Evolutionary conservation across 106 monocot species (phyloP), one percentile per base, ranked within the genome.

Genomic region (Platanthera zijinensis): DNA sequence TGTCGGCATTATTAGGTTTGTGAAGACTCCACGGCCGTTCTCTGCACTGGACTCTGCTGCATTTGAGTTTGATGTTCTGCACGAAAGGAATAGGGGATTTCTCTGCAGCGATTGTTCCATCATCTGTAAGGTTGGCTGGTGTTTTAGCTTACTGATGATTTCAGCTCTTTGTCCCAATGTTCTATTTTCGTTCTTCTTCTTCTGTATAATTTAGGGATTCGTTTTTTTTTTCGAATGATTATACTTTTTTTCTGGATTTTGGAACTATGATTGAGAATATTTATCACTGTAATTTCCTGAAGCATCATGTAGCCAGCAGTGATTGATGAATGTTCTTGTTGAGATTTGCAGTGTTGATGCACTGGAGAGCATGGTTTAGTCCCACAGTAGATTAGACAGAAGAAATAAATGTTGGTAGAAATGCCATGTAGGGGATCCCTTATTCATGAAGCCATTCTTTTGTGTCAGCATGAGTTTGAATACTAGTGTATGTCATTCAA

Each of bases 121-220:
- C 78, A 75, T 48, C 17, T 90, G 90, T 77, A 85, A 87, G 90
- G 90, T 90, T 74, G 39, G 81, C 64, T 78, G 30, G 46, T 47
- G 9, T 39, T 25, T 25, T 22, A 50, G n/a, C 19, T 3, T 10
- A n/a, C 10, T 72, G 9, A 49, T 21, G 48, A 48, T 48, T 79
- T 14, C 30, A 64, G 8, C 28, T 18, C 51, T 9, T 64, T 48
- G 51, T 18, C 22, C 54, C n/a, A 13, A 1, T 7, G 6, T 71
- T 69, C 12, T 18, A 7, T 61, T 18, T 21, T 18, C 6, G 8
- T 61, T 25, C 25, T 25, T 61, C 5, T 59, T 21, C 9, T 5
- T 21, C 6, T 61, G 19, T 6, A 21, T 12, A 30, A 66, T 66
- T 39, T 66, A 61, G 32, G 32, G 32, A 11, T 66, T 30, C 32